Conservation (phyloP, 2,329 filamentous ascomycete genomes). For the Penicillium sp. region DNA sequence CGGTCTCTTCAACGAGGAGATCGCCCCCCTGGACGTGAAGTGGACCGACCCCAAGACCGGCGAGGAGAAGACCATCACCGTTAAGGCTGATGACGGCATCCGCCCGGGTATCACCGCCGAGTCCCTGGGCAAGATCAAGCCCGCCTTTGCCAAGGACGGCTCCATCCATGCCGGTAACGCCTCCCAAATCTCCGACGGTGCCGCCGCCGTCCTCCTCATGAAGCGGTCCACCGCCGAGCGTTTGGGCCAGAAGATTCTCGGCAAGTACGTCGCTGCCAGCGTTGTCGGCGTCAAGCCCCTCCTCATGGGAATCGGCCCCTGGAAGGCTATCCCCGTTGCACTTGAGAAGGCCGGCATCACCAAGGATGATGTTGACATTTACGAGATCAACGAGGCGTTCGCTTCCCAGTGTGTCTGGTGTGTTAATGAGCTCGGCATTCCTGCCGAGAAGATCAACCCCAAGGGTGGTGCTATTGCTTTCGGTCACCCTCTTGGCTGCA, state of each 20-base stretch:
- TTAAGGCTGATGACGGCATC: conserved; percentile 83
- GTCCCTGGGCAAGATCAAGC: conserved; percentile 83
- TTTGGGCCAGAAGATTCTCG: conserved; percentile 83
- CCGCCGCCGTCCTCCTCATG: conserved; percentile 94
- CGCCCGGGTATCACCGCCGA: conserved; percentile 82
- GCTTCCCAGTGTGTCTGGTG: conserved; percentile 94
- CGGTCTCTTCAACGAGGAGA: conserved; percentile 92
- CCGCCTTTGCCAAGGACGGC: conserved; percentile 88
- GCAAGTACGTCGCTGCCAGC: conserved; percentile 85
- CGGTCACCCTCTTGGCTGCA: conserved; percentile 91
- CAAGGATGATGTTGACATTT: conserved; percentile 92
- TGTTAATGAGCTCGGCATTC: conserved; percentile 80
- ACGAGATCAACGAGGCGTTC: conserved; percentile 99
- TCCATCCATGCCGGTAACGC: conserved; percentile 96
- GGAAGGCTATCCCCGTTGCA: conserved; percentile 91
- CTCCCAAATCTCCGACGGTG: conserved; percentile 91
- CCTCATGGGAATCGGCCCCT: conserved; percentile 94
- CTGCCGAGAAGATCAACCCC: conserved; percentile 87
- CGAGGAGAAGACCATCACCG: conserved; percentile 78
- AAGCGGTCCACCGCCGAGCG: conserved; percentile 85
- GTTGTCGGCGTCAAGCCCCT: conserved; percentile 87
- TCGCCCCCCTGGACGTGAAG: conserved; percentile 80
- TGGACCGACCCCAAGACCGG: conserved; percentile 88
- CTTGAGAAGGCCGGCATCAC: conserved; percentile 82
- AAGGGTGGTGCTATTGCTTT: conserved; percentile 97